Conservation (phyloP, 2,329 filamentous ascomycete genomes). For the Cucurbitaria berberidis region DNA sequence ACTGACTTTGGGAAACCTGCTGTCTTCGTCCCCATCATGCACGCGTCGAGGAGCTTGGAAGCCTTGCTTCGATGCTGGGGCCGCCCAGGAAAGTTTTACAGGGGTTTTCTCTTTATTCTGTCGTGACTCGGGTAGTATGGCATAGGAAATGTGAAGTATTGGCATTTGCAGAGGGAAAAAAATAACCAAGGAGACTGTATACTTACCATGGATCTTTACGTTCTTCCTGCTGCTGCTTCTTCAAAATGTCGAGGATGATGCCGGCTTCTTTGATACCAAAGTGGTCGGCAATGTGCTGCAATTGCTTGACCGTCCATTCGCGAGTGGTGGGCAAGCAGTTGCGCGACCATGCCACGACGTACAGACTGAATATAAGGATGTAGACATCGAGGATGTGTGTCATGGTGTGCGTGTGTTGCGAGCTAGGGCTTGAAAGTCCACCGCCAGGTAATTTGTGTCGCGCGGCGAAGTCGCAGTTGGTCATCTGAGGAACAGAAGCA, state of each 20-base stretch:
- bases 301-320: constrained; percentile 12
- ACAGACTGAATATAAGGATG: constrained; percentile 20
- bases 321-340: constrained; percentile 4
- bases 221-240: neutral
- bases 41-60: too few relatives aligned
- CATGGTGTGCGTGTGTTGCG: constrained; percentile 17
- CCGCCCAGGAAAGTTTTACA: too few relatives aligned
- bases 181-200: neutral
- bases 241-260: constrained; percentile 11
- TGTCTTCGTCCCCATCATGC: too few relatives aligned
- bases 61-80: too few relatives aligned
- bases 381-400: constrained; percentile 25
- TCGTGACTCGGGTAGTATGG: too few relatives aligned
- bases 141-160: too few relatives aligned
- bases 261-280: constrained; percentile 24
- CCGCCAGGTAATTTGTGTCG: constrained; percentile 18
- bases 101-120: too few relatives aligned
- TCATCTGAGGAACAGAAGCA: constrained; percentile 42
- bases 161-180: neutral
- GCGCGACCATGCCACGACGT: constrained; percentile 21
- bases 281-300: constrained; percentile 21
- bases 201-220: constrained; percentile 8
- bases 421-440: neutral
- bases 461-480: constrained; percentile 27
- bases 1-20: too few relatives aligned